phyloP scores from a whole-genome alignment of 164 flowering plant genomes.

The Vitis amurensis region DNA sequence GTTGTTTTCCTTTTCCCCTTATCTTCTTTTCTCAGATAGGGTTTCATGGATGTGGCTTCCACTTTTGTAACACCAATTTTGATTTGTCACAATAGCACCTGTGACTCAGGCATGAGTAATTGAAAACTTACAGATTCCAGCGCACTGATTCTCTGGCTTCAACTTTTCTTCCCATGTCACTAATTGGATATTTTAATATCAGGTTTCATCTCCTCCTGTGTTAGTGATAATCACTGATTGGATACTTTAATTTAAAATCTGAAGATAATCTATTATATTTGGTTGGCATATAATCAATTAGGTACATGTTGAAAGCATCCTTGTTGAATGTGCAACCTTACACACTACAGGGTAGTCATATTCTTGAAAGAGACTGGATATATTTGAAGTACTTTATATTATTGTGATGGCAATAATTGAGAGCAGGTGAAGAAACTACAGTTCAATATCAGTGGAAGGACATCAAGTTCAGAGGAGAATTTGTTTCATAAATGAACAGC shows the following conservation, averaged over 20 bases:
- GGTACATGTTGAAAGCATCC: not conserved
- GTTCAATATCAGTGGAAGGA: not conserved
- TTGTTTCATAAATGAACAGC: not conserved
- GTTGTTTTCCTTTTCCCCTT: not conserved
- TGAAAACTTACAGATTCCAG: too few relatives aligned
- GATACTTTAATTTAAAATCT: not conserved
- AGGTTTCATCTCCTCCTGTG: too few relatives aligned
- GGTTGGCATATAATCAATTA: not conserved
- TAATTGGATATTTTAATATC: too few relatives aligned
- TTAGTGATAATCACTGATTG: not conserved
- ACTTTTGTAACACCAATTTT: slow-evolving; percentile 12
- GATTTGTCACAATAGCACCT: not conserved
- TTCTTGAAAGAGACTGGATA: not conserved
- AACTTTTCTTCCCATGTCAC: too few relatives aligned
- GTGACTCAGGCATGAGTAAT: too few relatives aligned
- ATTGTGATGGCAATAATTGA: not conserved
- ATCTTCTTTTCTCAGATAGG: not conserved
- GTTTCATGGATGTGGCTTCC: not conserved
- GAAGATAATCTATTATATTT: not conserved
- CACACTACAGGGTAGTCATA: not conserved
- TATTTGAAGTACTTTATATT: not conserved
- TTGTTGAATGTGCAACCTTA: not conserved
- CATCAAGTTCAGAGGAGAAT: not conserved
- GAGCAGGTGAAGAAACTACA: slow-evolving; percentile 9
- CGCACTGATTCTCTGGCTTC: too few relatives aligned